Evolutionary conservation across 2,329 filamentous ascomycete genomes (phyloP).

Genomic region (Juglanconis sp.): DNA sequence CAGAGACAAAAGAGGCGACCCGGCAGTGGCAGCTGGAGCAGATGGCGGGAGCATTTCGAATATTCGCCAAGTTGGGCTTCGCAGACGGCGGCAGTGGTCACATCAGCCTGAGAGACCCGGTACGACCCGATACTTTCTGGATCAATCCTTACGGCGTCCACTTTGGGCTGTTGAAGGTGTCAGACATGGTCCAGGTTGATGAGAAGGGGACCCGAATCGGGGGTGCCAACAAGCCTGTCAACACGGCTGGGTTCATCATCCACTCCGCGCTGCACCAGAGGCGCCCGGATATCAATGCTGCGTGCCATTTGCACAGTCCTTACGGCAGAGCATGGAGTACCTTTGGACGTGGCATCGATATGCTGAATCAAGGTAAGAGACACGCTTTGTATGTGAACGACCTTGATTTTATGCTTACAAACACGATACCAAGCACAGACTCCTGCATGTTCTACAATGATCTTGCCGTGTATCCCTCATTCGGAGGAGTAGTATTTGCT

Average conservation of each 20-base stretch:
- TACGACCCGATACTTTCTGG: conserved; percentile 24
- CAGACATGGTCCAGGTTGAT: conserved; percentile 66
- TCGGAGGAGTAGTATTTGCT: conserved; percentile 49
- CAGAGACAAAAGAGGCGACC: conserved; percentile 14
- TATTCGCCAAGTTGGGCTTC: conserved; percentile 58
- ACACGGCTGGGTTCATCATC: conserved; percentile 67
- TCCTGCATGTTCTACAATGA: conserved; percentile 60
- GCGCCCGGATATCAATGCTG: conserved; percentile 60
- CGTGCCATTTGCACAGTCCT: conserved; percentile 63
- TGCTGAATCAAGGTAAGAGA: conserved; percentile 53
- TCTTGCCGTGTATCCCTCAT: conserved; percentile 60
- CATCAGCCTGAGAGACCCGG: conserved; percentile 36
- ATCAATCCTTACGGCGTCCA: conserved; percentile 60
- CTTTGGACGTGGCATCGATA: conserved; percentile 61
- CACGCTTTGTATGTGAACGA: no score
- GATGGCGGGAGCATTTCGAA: conserved; percentile 57
- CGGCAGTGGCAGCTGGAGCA: conserved; percentile 41
- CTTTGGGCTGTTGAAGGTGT: conserved; percentile 62
- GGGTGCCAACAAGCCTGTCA: conserved; percentile 57
- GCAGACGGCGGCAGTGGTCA: conserved; percentile 61
- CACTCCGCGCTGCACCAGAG: conserved; percentile 63
- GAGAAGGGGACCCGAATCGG: conserved; percentile 56
- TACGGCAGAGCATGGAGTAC: conserved; percentile 64
- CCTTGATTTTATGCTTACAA: no score
- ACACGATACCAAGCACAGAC: conserved; percentile 31